These are phyloP conservation scores for Plasmodium reichenowi DNA, from an alignment of 169 alveolate species.

Conservation along the genomic window DNA sequence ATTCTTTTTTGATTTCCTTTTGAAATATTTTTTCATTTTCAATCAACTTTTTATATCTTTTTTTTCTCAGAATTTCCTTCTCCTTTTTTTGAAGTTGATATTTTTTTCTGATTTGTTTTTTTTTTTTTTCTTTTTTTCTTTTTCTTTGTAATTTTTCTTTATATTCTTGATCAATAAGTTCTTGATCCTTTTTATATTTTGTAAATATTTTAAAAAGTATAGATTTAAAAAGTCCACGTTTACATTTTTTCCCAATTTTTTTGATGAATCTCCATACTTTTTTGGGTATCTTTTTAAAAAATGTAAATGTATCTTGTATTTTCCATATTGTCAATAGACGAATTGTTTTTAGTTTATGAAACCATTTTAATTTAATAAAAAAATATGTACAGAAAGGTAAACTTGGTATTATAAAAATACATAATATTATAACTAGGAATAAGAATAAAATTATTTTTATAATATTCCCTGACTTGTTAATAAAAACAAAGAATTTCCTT, in stretches of 20 bases:
- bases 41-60: conserved; percentile 18
- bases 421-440: not conserved
- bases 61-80: conserved; percentile 16
- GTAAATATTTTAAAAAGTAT: not conserved
- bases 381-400: conserved; percentile 13
- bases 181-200: conserved; percentile 7
- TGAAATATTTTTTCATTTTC: conserved; percentile 17
- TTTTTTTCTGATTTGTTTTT: conserved; percentile 9
- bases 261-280: not conserved
- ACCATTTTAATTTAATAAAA: conserved; percentile 13
- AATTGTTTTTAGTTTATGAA: conserved; percentile 12
- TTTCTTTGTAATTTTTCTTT: not conserved
- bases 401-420: conserved; percentile 33
- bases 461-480: not conserved
- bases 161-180: conserved; percentile 11
- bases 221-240: not conserved
- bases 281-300: not conserved
- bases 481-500: not conserved
- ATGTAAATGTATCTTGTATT: conserved; percentile 7
- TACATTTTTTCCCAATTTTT: not conserved
- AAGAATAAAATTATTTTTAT: conserved; percentile 18
- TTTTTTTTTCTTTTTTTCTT: conserved; percentile 22
- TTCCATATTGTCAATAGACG: conserved; percentile 15
- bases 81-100: conserved; percentile 19
- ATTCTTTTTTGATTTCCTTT: conserved; percentile 16